These are phyloP conservation scores for Coemansia aciculifera DNA, from an alignment of 192 early-diverging fungal genomes.

Conservation along the genomic window DNA sequence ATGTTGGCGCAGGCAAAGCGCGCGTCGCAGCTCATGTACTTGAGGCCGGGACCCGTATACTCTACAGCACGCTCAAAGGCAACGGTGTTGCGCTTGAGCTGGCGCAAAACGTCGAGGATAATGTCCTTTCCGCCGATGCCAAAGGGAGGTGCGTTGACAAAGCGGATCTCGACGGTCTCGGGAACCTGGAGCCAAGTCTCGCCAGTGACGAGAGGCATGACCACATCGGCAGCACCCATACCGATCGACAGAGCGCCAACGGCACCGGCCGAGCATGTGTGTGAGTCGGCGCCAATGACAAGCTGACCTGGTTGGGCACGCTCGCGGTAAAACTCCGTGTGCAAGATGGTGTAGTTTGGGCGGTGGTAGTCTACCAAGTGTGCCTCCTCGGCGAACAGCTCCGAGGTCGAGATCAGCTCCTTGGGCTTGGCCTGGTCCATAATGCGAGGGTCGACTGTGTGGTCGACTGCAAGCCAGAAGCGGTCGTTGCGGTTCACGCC, in stretches of 20 bases:
- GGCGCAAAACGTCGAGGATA: conserved; percentile 75
- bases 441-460: conserved; percentile 75
- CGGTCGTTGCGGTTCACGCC: conserved; percentile 75
- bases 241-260: conserved; percentile 78
- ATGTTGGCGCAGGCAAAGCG: conserved; percentile 82
- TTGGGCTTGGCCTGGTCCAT: conserved; percentile 69
- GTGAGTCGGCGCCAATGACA: conserved; percentile 80
- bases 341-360: conserved; percentile 78
- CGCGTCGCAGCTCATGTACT: conserved; percentile 81
- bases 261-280: conserved; percentile 80
- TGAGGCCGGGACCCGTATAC: conserved; percentile 72
- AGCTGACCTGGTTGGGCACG: conserved; percentile 80
- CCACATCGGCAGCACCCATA: conserved; percentile 78
- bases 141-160: conserved; percentile 69
- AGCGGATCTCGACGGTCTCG: conserved; percentile 77
- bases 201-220: conserved; percentile 80
- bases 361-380: conserved; percentile 71
- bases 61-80: conserved; percentile 79
- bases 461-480: conserved; percentile 81
- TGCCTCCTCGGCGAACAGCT: conserved; percentile 68
- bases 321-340: conserved; percentile 83
- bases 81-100: conserved; percentile 82
- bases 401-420: conserved; percentile 66
- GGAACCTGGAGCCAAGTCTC: conserved; percentile 84
- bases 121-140: conserved; percentile 83